Evolutionary conservation across 2,329 filamentous ascomycete species (phyloP).

Genomic region (Botrytis fabae): DNA sequence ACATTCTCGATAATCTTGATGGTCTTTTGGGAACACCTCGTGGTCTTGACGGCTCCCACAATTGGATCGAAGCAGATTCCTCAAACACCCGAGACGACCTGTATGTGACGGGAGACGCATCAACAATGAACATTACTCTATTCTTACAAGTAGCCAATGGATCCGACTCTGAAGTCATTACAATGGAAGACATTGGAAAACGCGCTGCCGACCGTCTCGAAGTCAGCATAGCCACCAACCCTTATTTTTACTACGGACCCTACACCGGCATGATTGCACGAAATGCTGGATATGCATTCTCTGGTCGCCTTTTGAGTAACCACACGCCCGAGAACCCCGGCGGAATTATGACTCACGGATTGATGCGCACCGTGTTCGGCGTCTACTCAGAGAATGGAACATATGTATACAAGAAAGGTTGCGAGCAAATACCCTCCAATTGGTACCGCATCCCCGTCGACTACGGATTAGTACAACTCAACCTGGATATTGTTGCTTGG

Average conservation of each 20-base stretch:
- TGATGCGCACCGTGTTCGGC: background rate
- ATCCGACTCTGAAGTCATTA: background rate
- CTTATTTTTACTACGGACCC: slow-evolving; percentile 3
- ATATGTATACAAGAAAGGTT: slow-evolving; percentile 1
- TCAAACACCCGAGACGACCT: background rate
- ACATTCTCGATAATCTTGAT: background rate
- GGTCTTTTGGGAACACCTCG: background rate
- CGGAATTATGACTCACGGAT: background rate
- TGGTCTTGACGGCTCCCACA: background rate
- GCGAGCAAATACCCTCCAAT: background rate
- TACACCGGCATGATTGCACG: slow-evolving; percentile 1
- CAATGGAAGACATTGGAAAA: background rate
- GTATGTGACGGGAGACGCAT: background rate
- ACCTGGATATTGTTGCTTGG: background rate
- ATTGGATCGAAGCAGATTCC: background rate
- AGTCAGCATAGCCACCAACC: background rate
- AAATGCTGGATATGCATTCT: slow-evolving; percentile 3
- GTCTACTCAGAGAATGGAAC: background rate
- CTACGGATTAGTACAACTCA: slow-evolving; percentile 1
- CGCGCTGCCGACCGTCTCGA: background rate
- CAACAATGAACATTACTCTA: background rate
- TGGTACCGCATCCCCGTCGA: background rate
- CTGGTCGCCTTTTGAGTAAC: slow-evolving; percentile 2
- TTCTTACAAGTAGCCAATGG: background rate
- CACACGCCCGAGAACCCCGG: background rate